These are phyloP conservation scores for Litchi chinensis DNA, from an alignment of 345 rosid genomes.

Conservation along the genomic window DNA sequence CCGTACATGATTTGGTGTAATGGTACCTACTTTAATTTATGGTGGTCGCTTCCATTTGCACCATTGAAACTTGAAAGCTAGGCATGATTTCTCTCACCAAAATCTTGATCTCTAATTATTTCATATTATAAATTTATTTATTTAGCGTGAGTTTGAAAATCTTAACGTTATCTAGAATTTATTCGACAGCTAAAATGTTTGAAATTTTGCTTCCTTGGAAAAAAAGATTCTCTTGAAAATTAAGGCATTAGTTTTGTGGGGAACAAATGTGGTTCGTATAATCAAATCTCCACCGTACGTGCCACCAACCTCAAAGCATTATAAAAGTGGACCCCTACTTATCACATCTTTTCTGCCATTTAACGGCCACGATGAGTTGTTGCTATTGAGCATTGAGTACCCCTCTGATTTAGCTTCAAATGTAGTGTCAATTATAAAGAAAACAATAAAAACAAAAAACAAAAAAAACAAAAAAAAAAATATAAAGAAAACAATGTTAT, in stretches of 20 bases:
- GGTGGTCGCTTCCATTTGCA: too few species aligned
- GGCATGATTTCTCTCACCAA: too few species aligned
- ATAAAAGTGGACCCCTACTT: neutral
- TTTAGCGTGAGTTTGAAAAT: too few species aligned
- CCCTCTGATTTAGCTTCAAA: too few species aligned
- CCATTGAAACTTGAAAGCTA: too few species aligned
- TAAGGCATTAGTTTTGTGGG: neutral
- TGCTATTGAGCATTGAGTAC: neutral
- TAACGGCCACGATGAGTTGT: neutral
- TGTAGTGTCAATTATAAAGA: too few species aligned
- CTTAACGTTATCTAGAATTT: neutral
- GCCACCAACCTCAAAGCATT: conserved; percentile 5
- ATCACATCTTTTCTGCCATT: neutral
- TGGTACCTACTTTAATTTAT: too few species aligned
- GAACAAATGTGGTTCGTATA: neutral
- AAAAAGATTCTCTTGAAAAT: neutral
- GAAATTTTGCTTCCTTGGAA: neutral
- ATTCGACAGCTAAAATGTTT: neutral
- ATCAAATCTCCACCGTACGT: neutral
- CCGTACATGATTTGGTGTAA: neutral
- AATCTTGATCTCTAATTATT: too few species aligned
- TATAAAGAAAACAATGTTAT: too few species aligned
- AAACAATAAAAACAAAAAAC: too few species aligned
- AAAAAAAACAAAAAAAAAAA: too few species aligned
- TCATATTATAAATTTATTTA: too few species aligned